Base-by-base conservation (phyloP, 1,284 basidiomycete species). In the Cryptococcus hybrid region DNA sequence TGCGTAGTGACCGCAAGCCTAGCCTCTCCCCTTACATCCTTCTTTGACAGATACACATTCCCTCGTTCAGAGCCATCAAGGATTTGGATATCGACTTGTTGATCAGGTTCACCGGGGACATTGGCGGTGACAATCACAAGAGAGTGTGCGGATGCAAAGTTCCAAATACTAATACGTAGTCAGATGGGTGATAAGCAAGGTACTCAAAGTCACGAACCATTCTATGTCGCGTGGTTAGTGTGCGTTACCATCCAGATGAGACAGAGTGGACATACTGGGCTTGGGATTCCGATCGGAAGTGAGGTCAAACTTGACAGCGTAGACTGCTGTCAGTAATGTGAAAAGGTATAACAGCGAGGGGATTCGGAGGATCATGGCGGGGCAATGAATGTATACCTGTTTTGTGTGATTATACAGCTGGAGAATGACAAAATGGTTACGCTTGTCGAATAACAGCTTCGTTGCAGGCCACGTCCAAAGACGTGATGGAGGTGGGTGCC, bases 81-180 rank as follows among this genome's bases (percentile, higher is more conserved):
- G 61, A 99, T 92, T 73, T 96, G 91, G 62, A 99, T 84, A 80
- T 99, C 95, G 44, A 97, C 82, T 18, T 90, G 84, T 78, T 93
- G 90, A 59, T 83, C 82, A 1, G 65, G 50, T 77, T 88, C 88
- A 0, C 86, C 82, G 0, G 87, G 85, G 42, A 93, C 86, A 72
- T 95, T 95, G 56, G 92, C 92, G 0, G 95, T 97, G 65, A 97
- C 90, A 65, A 99, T 90, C 68, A 95, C 90, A 36, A 96, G 85
- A 6, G 90, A 85, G 68, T 92, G 86, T 2, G 82, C 79, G 69
- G 92, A 87, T n/a, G 88, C 92, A 51, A 88, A 82, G 74, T 97
- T 94, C 93, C 93, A 97, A 59, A 96, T 86, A 78, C 93, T 96
- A 79, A 88, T 47, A 46, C 18, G 40, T 30, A 4, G 49, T 51